Conservation (phyloP, 495 filamentous ascomycete genomes). For the Tuber borchii region DNA sequence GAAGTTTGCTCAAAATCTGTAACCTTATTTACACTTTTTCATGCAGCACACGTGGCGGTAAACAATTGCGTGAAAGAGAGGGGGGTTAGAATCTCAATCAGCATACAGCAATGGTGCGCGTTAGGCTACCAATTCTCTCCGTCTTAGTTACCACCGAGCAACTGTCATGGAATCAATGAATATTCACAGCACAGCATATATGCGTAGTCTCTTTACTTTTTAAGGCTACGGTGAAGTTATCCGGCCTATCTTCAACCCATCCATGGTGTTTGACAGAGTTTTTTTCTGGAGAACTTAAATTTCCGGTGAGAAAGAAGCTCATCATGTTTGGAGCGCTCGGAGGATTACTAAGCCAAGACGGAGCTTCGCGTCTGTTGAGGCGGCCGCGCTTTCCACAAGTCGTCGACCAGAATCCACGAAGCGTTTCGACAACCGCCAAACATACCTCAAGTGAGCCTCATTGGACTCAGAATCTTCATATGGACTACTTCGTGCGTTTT, state of each 20-base stretch:
- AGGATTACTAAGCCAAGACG: conserved; percentile 5
- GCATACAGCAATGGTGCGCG: not conserved
- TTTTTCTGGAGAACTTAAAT: not conserved
- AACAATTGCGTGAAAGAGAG: not conserved
- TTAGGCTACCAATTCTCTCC: not conserved
- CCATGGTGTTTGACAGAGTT: not conserved
- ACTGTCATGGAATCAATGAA: not conserved
- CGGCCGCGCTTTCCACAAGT: not conserved
- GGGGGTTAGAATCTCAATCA: not conserved
- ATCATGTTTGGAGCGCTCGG: not conserved
- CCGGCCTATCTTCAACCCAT: not conserved
- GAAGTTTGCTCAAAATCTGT: not conserved
- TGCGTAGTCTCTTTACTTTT: not conserved
- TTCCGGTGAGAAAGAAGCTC: not conserved
- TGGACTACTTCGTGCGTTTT: not conserved
- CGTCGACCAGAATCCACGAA: not conserved
- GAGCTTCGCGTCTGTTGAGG: not conserved
- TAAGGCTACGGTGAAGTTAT: not conserved
- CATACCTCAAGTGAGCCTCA: not conserved
- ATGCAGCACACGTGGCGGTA: not conserved
- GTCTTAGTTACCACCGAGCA: not conserved
- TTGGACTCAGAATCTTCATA: not conserved
- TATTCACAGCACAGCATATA: not conserved
- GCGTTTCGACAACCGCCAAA: not conserved
- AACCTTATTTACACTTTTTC: not conserved